These are phyloP conservation scores for Hansenula lynferdii DNA, from an alignment of 1,139 yeast species.

Conservation along the genomic window DNA sequence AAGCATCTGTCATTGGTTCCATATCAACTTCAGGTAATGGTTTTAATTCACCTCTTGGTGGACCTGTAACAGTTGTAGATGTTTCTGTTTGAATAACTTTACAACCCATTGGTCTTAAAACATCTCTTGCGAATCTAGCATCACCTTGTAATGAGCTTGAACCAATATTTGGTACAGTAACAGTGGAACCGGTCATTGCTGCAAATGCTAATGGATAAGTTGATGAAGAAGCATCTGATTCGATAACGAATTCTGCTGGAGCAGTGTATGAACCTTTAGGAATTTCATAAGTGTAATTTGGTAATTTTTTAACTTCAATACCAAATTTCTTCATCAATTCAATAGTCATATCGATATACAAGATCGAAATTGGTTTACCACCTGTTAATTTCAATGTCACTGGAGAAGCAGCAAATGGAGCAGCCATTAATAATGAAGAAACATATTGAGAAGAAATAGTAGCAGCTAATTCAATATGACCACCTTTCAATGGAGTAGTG, in stretches of 20 bases:
- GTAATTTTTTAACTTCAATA: slow-evolving; percentile 69
- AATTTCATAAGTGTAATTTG: slow-evolving; percentile 81
- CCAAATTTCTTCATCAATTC: slow-evolving; percentile 94
- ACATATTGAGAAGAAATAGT: slow-evolving; percentile 97
- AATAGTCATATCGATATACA: slow-evolving; percentile 96
- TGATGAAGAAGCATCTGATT: slow-evolving; percentile 98
- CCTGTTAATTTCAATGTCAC: slow-evolving; percentile 88
- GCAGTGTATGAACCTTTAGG: slow-evolving; percentile 79
- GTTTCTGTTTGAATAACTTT: slow-evolving; percentile 73
- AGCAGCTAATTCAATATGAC: slow-evolving; percentile 89
- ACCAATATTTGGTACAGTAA: slow-evolving; percentile 94
- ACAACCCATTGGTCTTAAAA: slow-evolving; percentile 94
- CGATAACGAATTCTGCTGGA: slow-evolving; percentile 83
- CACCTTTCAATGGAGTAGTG: slow-evolving; percentile 82
- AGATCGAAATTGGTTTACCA: slow-evolving; percentile 94
- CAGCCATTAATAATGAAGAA: slow-evolving; percentile 94
- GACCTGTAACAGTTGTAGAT: slow-evolving; percentile 91
- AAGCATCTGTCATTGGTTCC: slow-evolving; percentile 99
- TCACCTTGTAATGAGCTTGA: slow-evolving; percentile 92
- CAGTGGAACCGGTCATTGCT: slow-evolving; percentile 92
- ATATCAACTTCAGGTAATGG: slow-evolving; percentile 80
- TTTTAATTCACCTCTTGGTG: slow-evolving; percentile 60
- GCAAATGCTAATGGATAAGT: slow-evolving; percentile 98
- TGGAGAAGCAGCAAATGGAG: slow-evolving; percentile 89
- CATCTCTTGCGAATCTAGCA: slow-evolving; percentile 94